Base-by-base conservation (phyloP, 2,329 filamentous ascomycete species). In the Aspergillus melleus region DNA sequence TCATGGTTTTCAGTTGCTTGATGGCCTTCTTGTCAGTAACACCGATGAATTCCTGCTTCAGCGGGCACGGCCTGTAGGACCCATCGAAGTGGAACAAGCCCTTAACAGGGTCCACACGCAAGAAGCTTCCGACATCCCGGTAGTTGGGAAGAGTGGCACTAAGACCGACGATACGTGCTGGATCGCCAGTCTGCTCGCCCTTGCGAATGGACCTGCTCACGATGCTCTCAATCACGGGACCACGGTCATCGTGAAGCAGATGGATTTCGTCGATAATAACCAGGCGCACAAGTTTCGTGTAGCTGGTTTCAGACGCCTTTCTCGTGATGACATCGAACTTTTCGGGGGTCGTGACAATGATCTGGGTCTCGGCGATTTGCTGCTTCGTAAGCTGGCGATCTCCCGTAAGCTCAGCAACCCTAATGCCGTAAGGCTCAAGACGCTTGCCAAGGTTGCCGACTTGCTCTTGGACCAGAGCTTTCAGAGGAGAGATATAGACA, bases 281-380 rank as follows among this genome's bases (percentile, higher is more conserved):
- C 11, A 99, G 84, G 44, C 94, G 89, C 26, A 99, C 95, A n/a
- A 99, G 86, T 69, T 96, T 96, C 16, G 93, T 99, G 77, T 99
- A 99, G 69, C 92, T 96, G 57, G 95, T 86, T 74, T 99, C 96
- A 1, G 94, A 97, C 6, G 94, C 93, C 77, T 99, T 99, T 77
- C 96, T 88, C 6, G 96, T 99, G 68, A 99, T 97, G 67, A 99
- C 94, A 77, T 99, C 95, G 90, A 92, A 99, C 79, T 99, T 99
- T 77, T 99, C 95, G 20, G 95, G 95, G 0, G 95, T 99, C 0
- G 95, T 99, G 60, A 99, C 93, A 68, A 99, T 99, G 68, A 99
- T 89, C 75, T 99, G 94, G 0, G 95, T 99, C 71, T 99, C 95
- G 1, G 94, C 88, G 64, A 99, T 98, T 81, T 99, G 95, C 76